A percentile compares a stretch with the other conserved stretches of the same genome.
These are phyloP conservation scores for Kentomonas sorsogonicus DNA, from an alignment of 208 protist genomes.

Conservation along the genomic window DNA sequence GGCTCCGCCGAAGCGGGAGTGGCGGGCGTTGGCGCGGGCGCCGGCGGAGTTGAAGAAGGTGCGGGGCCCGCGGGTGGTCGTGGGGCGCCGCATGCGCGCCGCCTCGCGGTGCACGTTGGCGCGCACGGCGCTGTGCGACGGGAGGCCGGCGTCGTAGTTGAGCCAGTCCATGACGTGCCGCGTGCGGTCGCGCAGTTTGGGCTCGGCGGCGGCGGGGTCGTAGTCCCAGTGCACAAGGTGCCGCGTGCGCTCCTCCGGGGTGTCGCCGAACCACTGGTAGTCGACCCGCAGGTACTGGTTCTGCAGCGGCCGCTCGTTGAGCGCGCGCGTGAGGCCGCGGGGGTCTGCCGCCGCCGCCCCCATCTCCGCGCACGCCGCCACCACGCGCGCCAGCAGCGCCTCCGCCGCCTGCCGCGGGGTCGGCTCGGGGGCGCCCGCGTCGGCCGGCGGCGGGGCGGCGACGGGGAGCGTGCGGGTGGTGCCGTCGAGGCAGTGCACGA, in stretches of 20 bases:
- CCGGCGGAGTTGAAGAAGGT: conserved; percentile 85
- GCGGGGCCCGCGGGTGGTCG: conserved; percentile 34
- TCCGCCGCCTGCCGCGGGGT: conserved; percentile 27
- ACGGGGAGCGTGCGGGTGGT: conserved; percentile 49
- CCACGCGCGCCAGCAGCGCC: conserved; percentile 47
- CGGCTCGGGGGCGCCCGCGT: conserved; percentile 7
- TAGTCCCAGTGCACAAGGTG: conserved; percentile 87
- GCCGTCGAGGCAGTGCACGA: conserved; percentile 82
- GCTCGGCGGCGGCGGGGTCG: conserved; percentile 47
- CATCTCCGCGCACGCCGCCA: conserved; percentile 46
- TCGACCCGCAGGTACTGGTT: conserved; percentile 87
- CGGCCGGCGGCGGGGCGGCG: conserved; percentile 15
- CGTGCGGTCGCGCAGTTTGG: conserved; percentile 51
- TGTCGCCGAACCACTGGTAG: conserved; percentile 91
- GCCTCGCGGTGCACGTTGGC: conserved; percentile 68
- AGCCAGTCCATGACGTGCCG: conserved; percentile 77
- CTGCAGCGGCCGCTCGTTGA: conserved; percentile 82
- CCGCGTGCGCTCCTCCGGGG: conserved; percentile 76
- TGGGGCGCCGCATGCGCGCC: conserved; percentile 52
- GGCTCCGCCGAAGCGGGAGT: conserved; percentile 35
- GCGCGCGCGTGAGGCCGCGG: conserved; percentile 52
- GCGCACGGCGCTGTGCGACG: conserved; percentile 68
- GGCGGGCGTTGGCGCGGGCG: conserved; percentile 70
- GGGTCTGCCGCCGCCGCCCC: conserved; percentile 55
- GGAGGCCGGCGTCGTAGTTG: conserved; percentile 84